These are phyloP conservation scores for Eleusine coracana DNA, from an alignment of 176 grass and related monocot genomes.

Conservation along the genomic window DNA sequence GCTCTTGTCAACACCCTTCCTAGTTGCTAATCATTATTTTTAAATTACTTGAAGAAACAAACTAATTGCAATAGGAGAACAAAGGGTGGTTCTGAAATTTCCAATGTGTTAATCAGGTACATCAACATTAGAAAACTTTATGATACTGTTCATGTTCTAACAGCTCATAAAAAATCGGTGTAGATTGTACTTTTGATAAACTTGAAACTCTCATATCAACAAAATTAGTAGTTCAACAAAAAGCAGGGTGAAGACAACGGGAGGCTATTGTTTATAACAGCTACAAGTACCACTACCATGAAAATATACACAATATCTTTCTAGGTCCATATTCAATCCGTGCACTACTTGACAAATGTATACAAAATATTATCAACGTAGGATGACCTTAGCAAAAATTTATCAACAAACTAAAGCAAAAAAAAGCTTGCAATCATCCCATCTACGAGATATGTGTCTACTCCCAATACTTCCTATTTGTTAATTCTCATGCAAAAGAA, in stretches of 20 bases:
- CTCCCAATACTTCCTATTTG: neutral
- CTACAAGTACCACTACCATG: neutral
- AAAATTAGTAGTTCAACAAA: neutral
- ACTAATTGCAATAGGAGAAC: neutral
- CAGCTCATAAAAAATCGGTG: neutral
- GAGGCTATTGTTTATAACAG: neutral
- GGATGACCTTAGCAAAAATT: neutral
- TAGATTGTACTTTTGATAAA: neutral
- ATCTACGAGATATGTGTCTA: neutral
- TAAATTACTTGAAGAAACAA: neutral
- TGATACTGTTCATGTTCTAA: neutral
- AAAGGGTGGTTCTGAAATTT: neutral
- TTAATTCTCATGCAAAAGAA: slow-evolving; percentile 20
- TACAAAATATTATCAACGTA: neutral
- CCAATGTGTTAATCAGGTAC: neutral
- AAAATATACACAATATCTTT: neutral
- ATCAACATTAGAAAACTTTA: neutral
- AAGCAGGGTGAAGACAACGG: neutral
- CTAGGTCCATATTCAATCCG: neutral
- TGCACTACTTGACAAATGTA: neutral
- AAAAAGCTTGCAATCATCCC: neutral
- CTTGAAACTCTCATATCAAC: neutral
- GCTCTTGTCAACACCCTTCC: too few species aligned
- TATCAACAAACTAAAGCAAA: neutral
- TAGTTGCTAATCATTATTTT: neutral